phyloP scores from a whole-genome alignment of 108 stramenopile genomes.

The Schizochytrium sp. region DNA sequence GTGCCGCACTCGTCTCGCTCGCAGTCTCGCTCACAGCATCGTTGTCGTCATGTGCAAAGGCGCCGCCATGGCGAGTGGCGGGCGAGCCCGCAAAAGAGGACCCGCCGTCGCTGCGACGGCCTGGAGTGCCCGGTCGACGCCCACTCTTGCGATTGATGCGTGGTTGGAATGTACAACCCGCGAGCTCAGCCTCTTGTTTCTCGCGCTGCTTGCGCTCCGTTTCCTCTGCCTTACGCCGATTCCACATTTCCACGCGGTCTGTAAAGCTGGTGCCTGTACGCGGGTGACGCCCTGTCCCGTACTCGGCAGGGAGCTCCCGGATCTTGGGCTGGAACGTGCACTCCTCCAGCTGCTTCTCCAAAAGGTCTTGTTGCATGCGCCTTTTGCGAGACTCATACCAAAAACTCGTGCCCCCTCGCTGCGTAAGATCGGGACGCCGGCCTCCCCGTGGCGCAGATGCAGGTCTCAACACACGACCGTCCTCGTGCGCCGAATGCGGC shows the following conservation, averaged over 20 bases:
- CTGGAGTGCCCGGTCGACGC: background rate
- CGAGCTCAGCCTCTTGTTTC: slow-evolving; percentile 29
- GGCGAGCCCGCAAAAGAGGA: background rate
- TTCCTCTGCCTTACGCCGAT: slow-evolving; percentile 30
- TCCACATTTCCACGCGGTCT: slow-evolving; percentile 34
- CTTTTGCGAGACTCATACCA: slow-evolving; percentile 19
- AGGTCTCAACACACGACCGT: background rate
- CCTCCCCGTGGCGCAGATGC: background rate
- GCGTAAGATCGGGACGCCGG: background rate
- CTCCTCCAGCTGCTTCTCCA: slow-evolving; percentile 36
- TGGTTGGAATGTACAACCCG: slow-evolving; percentile 40
- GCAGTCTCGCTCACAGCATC: background rate
- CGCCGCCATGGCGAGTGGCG: background rate
- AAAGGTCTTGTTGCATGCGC: slow-evolving; percentile 30
- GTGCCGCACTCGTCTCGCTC: background rate
- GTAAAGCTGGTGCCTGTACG: slow-evolving; percentile 22
- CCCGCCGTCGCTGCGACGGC: slow-evolving; percentile 17
- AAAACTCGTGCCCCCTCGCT: background rate
- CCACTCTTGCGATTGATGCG: slow-evolving; percentile 22
- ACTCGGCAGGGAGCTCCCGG: slow-evolving; percentile 33
- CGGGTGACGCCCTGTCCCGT: background rate
- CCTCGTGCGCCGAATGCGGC: background rate
- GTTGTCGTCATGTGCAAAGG: background rate
- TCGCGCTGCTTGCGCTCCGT: slow-evolving; percentile 33
- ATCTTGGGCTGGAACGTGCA: slow-evolving; percentile 47